Evolutionary conservation across 2,329 filamentous ascomycete genomes (phyloP).

Genomic region (Orbilia quercus): DNA sequence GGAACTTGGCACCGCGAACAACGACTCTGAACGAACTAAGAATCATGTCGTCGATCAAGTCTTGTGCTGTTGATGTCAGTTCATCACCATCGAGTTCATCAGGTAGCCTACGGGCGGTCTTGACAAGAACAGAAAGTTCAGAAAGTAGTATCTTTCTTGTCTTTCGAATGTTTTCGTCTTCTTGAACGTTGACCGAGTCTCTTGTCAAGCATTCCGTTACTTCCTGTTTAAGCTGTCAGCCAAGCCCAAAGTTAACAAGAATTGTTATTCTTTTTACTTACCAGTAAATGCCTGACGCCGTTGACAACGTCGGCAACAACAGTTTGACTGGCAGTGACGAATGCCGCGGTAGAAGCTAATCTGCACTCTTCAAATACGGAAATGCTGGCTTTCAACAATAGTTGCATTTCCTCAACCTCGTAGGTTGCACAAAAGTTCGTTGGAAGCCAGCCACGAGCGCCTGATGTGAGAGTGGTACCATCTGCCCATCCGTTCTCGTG

Average conservation of each 20-base stretch:
- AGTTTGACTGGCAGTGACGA: conserved; percentile 56
- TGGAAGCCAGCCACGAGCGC: conserved; percentile 91
- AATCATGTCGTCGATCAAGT: conserved; percentile 90
- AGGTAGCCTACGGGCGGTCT: conserved; percentile 85
- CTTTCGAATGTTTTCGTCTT: conserved; percentile 79
- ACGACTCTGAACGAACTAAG: conserved; percentile 93
- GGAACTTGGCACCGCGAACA: conserved; percentile 87
- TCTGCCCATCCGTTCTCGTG: conserved; percentile 99
- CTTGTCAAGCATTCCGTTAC: conserved; percentile 86
- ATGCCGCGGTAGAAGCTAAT: conserved; percentile 54
- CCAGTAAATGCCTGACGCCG: conserved; percentile 87
- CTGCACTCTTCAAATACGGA: conserved; percentile 59
- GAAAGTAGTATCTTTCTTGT: conserved; percentile 88
- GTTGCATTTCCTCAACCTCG: conserved; percentile 86
- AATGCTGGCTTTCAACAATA: conserved; percentile 75
- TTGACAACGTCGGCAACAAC: conserved; percentile 68
- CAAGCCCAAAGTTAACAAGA: conserved; percentile 13
- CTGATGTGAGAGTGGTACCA: conserved; percentile 86
- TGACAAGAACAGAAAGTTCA: conserved; percentile 88
- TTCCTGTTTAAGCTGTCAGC: conserved; percentile 70
- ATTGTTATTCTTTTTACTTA: conserved; percentile 68
- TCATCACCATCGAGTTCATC: conserved; percentile 67
- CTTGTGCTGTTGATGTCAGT: conserved; percentile 65
- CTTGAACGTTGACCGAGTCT: conserved; percentile 79
- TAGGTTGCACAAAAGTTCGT: conserved; percentile 99